Evolutionary conservation across 129 eudicot genomes (phyloP), one percentile per base, ranked within the genome.

Genomic region (Pseudognaphalium luteoalbum): DNA sequence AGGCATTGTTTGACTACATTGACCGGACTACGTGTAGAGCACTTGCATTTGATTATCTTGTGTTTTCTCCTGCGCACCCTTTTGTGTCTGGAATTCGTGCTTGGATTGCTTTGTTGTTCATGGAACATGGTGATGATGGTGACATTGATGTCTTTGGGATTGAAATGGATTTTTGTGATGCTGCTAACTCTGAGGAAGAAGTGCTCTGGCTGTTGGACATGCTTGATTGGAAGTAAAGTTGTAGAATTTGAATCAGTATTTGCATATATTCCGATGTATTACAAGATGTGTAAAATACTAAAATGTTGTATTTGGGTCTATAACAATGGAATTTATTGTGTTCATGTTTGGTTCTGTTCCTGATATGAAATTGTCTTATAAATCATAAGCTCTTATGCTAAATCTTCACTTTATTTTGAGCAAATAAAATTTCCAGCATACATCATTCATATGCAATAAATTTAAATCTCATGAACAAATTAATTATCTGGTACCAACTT

Each of bases 171-270:
- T 93, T 93, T 78, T 88, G 92, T 60, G 96, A 93, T 65, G 91
- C 85, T 71, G 98, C 98, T 22, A 90, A 82, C 70, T 72, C 95
- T 2, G 92, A 93, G 82, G 86, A 83, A 33, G 96, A 87, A 71
- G 89, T 93, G 67, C 83, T 93, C 30, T 93, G 98, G 98, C 81
- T 93, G 19, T 82, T 93, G 75, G 92, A 90, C 72, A 93, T 93
- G 98, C 95, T 93, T 32, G 95, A 93, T 67, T 93, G 98, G 98
- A 90, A 93, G 84, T 93, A 74, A 7, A 58, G 3, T 4, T 30
- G 39, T 33, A 60, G 19, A 28, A n/a, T 9, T 28, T 30, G 41
- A 28, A 63, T 63, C 34, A 12, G 68, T 11, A 32, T 47, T 19
- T 66, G 80, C 52, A 22, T 70, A 50, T 44, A 14, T n/a, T 28